Conservation (phyloP, 257 asterid species). For the Primulina eburnea region DNA sequence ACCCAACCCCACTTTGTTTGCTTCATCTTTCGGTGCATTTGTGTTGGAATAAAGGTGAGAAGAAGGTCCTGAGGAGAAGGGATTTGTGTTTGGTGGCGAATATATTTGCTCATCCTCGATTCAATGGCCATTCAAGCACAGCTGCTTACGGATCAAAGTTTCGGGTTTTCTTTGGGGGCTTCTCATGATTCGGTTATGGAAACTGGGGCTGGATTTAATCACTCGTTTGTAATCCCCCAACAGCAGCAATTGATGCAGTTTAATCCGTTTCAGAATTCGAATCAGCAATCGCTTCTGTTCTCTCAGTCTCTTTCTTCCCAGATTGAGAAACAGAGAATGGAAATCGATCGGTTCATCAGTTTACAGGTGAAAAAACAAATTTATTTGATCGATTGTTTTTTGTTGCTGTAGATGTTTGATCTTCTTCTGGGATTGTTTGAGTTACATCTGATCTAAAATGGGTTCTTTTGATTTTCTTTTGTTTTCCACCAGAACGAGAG, state of each 20-base stretch:
- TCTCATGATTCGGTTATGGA: slow-evolving; percentile 45
- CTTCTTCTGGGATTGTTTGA: neutral
- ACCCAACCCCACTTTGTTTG: slow-evolving; percentile 22
- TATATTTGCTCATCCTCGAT: too few relatives aligned
- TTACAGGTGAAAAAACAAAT: slow-evolving; percentile 47
- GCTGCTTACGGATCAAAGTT: slow-evolving; percentile 39
- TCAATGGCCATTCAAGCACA: slow-evolving; percentile 68
- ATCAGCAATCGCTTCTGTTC: slow-evolving; percentile 23
- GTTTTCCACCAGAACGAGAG: slow-evolving; percentile 52
- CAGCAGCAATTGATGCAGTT: slow-evolving; percentile 22
- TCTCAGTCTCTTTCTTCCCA: slow-evolving; percentile 34
- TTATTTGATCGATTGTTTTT: neutral
- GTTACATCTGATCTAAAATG: neutral
- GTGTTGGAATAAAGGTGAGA: slow-evolving; percentile 2
- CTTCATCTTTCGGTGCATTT: slow-evolving; percentile 15
- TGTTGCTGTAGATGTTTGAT: too few relatives aligned
- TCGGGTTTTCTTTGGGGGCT: slow-evolving; percentile 31
- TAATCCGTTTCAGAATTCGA: slow-evolving; percentile 30
- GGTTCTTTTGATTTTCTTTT: neutral
- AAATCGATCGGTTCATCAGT: slow-evolving; percentile 49
- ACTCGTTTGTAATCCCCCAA: slow-evolving; percentile 17
- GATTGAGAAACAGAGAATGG: slow-evolving; percentile 43
- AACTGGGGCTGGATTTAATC: slow-evolving; percentile 37
- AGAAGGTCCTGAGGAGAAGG: slow-evolving; percentile 15
- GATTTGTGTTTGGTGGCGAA: neutral